Conservation (phyloP, 148 eudicot genomes). For the Nyssa sinensis region DNA sequence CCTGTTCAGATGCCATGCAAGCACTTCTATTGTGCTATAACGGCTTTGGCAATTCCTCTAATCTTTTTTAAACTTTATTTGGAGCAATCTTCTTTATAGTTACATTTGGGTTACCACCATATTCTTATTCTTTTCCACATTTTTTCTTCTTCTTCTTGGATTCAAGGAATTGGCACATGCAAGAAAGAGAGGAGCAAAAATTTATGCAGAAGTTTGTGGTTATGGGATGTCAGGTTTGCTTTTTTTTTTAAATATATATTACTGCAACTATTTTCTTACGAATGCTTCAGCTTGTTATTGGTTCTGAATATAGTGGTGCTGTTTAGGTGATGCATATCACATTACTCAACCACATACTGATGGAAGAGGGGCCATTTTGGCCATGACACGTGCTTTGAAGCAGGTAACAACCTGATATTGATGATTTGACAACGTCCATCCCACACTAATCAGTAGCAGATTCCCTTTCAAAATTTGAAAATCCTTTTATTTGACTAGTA, state of each 20-base stretch:
- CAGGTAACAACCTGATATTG: constrained; percentile 48
- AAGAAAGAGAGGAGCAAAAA: constrained; percentile 75
- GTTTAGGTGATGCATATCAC: constrained; percentile 86
- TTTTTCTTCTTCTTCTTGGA: constrained; percentile 19
- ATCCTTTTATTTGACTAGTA: neutral
- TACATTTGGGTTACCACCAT: no score
- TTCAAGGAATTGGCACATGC: constrained; percentile 90
- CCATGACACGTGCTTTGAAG: constrained; percentile 83
- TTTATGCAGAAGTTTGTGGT: constrained; percentile 88
- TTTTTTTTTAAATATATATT: constrained; percentile 9
- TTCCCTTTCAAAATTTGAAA: neutral
- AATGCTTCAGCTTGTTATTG: neutral
- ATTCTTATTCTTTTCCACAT: neutral
- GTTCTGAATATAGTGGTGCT: constrained; percentile 9
- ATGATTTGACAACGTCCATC: neutral
- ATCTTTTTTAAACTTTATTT: no score
- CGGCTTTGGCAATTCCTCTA: no score
- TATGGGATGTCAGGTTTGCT: constrained; percentile 96
- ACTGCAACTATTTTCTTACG: constrained; percentile 3
- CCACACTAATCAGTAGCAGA: neutral
- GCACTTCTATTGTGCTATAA: no score
- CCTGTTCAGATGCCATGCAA: no score
- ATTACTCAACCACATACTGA: constrained; percentile 90
- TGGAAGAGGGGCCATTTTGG: constrained; percentile 94
- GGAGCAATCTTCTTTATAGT: neutral